phyloP scores from a whole-genome alignment of 2,329 filamentous ascomycete species.

The Myriosclerotinia scirpicola region DNA sequence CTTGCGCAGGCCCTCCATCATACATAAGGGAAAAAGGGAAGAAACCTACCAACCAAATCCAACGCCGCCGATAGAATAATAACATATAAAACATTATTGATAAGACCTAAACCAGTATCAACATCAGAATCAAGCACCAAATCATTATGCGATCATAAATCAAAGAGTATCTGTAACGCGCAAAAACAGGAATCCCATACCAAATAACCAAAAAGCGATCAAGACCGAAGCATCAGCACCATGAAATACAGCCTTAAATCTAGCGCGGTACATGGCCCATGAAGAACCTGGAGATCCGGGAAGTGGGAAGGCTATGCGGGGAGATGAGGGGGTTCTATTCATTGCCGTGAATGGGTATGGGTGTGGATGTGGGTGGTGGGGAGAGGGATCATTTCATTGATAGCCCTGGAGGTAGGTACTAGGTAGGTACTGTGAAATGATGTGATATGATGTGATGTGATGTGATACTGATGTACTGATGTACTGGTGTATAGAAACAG shows the following conservation, averaged over 20 bases:
- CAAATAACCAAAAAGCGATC: slow-evolving; percentile 89
- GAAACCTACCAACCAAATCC: slow-evolving; percentile 69
- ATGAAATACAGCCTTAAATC: slow-evolving; percentile 61
- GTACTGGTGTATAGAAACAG: too few species aligned
- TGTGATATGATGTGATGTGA: not conserved
- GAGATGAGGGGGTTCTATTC: slow-evolving; percentile 34
- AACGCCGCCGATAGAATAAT: slow-evolving; percentile 94
- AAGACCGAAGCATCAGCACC: slow-evolving; percentile 71
- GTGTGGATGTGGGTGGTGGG: not conserved
- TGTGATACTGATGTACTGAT: not conserved
- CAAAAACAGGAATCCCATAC: slow-evolving; percentile 50
- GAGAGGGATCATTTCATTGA: not conserved
- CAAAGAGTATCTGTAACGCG: not conserved
- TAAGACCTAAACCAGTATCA: slow-evolving; percentile 60
- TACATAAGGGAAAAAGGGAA: not conserved
- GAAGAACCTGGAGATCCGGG: slow-evolving; percentile 62
- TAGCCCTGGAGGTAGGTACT: too few species aligned
- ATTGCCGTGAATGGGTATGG: slow-evolving; percentile 25
- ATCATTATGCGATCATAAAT: not conserved
- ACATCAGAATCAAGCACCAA: not conserved
- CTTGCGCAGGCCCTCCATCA: not conserved
- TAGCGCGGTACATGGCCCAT: slow-evolving; percentile 71
- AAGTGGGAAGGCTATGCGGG: slow-evolving; percentile 50
- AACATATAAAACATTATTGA: slow-evolving; percentile 98
- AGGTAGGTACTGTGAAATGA: not conserved